Conservation (phyloP, 768 basidiomycete genomes). For the Tubosaeta brunneosetosa region DNA sequence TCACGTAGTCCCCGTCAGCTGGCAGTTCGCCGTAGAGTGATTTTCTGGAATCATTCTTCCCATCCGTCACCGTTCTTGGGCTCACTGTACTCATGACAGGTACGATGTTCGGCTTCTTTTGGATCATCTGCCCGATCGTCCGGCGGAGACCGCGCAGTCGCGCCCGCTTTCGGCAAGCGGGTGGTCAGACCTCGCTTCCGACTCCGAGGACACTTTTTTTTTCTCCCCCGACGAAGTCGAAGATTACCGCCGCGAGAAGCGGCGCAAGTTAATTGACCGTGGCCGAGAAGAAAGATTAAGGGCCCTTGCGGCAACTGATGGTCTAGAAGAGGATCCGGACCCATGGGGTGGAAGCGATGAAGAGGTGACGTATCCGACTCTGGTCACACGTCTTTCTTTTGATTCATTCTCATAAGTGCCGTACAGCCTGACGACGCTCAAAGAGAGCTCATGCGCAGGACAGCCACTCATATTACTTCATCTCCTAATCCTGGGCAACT, state of each 20-base stretch:
- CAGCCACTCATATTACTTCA: conserved; percentile 60
- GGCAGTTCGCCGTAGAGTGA: conserved; percentile 3
- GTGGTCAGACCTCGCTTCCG: conserved; percentile 84
- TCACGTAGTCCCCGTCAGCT: conserved; percentile 4
- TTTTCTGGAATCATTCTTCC: conserved; percentile 16
- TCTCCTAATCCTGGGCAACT: conserved; percentile 78
- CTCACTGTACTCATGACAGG: conserved; percentile 39
- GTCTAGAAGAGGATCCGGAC: conserved; percentile 38
- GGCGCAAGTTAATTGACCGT: conserved; percentile 54
- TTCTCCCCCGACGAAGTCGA: conserved; percentile 62
- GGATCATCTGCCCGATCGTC: conserved; percentile 38
- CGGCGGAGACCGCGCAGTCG: background rate
- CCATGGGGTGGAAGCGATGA: conserved; percentile 68
- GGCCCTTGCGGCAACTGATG: conserved; percentile 47
- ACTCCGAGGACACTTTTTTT: conserved; percentile 82
- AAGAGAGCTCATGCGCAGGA: conserved; percentile 66
- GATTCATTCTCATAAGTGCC: conserved; percentile 8
- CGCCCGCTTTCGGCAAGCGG: conserved; percentile 49
- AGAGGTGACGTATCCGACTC: conserved; percentile 42
- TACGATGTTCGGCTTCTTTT: conserved; percentile 78
- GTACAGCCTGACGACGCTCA: conserved; percentile 56
- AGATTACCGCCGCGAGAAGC: conserved; percentile 65
- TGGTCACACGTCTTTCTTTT: background rate
- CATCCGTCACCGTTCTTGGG: conserved; percentile 7
- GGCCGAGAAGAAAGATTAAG: conserved; percentile 62